Evolutionary conservation across 495 filamentous ascomycete genomes (phyloP).

Genomic region (Beverwykella pulmonaria): DNA sequence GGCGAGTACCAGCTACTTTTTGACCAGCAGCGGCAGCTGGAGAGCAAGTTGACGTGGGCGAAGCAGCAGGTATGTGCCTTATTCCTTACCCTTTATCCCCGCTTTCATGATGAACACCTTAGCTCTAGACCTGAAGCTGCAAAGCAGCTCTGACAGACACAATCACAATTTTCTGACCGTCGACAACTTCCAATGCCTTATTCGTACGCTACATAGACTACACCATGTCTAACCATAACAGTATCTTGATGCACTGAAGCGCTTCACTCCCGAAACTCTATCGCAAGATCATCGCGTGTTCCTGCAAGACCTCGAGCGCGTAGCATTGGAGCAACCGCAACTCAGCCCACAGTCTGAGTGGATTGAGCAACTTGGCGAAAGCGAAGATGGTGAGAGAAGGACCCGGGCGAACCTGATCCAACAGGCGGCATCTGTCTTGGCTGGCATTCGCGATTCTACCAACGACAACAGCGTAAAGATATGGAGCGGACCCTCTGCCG

Average conservation of each 20-base stretch:
- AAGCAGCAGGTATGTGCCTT: conserved; percentile 45
- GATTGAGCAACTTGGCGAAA: conserved; percentile 29
- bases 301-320: conserved; percentile 21
- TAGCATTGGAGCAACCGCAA: not conserved
- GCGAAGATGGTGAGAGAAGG: conserved; percentile 20
- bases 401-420: conserved; percentile 21
- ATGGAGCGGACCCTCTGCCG: conserved; percentile 50
- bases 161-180: conserved; percentile 44
- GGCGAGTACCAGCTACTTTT: conserved; percentile 45
- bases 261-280: conserved; percentile 29
- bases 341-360: conserved; percentile 6
- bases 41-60: conserved; percentile 44
- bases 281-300: conserved; percentile 32
- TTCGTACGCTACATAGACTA: not conserved
- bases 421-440: conserved; percentile 25
- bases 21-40: conserved; percentile 42
- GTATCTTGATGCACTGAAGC: conserved; percentile 45
- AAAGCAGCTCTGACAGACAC: conserved; percentile 58
- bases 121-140: conserved; percentile 75
- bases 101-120: conserved; percentile 60
- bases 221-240: conserved; percentile 33
- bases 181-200: not conserved
- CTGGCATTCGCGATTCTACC: not conserved
- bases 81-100: not conserved
- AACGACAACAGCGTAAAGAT: conserved; percentile 41